Conservation (phyloP, 176 grass and related monocot genomes). For the Juncus inflexus region DNA sequence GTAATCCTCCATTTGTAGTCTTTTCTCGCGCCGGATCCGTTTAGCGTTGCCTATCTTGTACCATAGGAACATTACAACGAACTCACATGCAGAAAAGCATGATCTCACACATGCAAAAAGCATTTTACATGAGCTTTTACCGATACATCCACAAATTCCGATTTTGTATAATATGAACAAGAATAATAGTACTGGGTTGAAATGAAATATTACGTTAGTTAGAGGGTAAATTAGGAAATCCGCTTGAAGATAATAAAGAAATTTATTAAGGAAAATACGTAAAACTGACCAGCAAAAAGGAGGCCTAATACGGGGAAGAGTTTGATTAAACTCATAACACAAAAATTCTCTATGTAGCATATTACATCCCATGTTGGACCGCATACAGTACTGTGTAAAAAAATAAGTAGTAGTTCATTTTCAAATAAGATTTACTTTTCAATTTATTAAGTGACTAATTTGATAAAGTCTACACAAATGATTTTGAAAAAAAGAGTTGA, state of each 20-base stretch:
- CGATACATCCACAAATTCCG: constrained; percentile 39
- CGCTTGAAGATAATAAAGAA: constrained; percentile 3
- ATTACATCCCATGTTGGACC: constrained; percentile 51
- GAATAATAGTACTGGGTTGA: constrained; percentile 42
- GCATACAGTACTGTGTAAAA: constrained; percentile 35
- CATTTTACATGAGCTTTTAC: constrained; percentile 26
- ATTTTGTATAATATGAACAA: constrained; percentile 48
- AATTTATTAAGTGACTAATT: too few relatives aligned
- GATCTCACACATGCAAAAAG: constrained; percentile 33
- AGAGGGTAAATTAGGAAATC: neutral
- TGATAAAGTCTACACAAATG: constrained; percentile 5
- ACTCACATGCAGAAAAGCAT: constrained; percentile 31
- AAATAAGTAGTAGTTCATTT: neutral
- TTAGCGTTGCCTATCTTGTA: constrained; percentile 31
- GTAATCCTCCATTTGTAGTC: constrained; percentile 24
- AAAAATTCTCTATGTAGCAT: constrained; percentile 67
- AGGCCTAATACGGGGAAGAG: constrained; percentile 37
- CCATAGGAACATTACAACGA: constrained; percentile 29
- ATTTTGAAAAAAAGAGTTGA: neutral
- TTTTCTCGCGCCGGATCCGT: constrained; percentile 1
- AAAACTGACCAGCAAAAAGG: constrained; percentile 40
- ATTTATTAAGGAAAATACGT: neutral
- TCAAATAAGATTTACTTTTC: too few relatives aligned
- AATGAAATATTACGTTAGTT: neutral
- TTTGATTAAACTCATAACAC: constrained; percentile 46